Base-by-base conservation (phyloP, 768 basidiomycete species). In the Inosperma sp. region DNA sequence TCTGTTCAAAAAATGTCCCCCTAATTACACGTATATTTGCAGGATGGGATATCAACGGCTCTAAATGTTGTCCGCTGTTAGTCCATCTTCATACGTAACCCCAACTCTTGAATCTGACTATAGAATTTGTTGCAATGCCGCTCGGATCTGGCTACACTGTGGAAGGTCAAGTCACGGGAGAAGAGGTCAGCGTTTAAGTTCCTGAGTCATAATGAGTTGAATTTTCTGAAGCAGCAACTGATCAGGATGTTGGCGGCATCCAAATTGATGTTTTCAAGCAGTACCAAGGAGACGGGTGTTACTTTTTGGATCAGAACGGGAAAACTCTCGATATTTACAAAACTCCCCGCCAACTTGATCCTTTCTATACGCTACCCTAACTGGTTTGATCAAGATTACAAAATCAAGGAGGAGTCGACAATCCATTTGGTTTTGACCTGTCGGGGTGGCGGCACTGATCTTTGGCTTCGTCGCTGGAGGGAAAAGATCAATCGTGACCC, bases 51-150 rank as follows among this genome's bases (percentile, higher is more conserved):
- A 29, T 61, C 59, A 21, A 60, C 59, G 6, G 48, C 56, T 21
- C 57, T 56, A 2, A 61, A 64, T 33, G 41, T 59, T 27, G 57
- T 62, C 5, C 49, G 61, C n/a, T 56, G 63, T 62, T 35, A 54
- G 60, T 49, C 17, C 26, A 34, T 13, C 21, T n/a, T 21, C 22
- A 3, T 49, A 31, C 9, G 43, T 47, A 3, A 21, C 10, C 22
- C 29, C 29, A 21, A 21, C 3, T 7, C n/a, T 31, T 44, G 16
- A 44, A 44, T 14, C 29, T 29, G 4, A 44, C n/a, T 7, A 6
- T 30, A 64, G 62, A 62, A 54, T 62, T 64, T 34, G 62, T 66
- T 7, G 62, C 65, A 3, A 58, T 63, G 36, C 56, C 60, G 9
- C 57, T 61, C 31, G 65, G 59, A 4, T n/a, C n/a, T n/a, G 56